A percentile compares a stretch with the other conserved stretches of the same genome.
These are phyloP conservation scores for Echinosophora koreensis DNA, from an alignment of 306 rosid genomes.

Conservation along the genomic window DNA sequence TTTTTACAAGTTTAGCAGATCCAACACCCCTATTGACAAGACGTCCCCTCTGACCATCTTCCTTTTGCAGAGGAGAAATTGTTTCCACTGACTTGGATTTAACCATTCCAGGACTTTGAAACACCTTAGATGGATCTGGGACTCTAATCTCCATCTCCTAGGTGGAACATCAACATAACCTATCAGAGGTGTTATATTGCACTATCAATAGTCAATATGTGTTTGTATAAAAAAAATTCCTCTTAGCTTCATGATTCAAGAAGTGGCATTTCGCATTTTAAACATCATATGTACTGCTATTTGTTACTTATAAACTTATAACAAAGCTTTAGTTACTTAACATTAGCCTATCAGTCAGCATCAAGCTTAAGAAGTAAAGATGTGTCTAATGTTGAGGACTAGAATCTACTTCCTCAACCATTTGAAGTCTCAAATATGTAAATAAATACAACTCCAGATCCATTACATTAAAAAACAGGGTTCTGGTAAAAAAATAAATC, in stretches of 20 bases:
- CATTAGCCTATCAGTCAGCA: not conserved
- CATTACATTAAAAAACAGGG: conserved; percentile 10
- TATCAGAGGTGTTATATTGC: conserved; percentile 41
- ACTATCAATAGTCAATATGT: conserved; percentile 34
- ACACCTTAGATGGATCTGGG: conserved; percentile 62
- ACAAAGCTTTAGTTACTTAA: conserved; percentile 26
- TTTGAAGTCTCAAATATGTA: not conserved
- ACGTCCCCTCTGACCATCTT: conserved; percentile 72
- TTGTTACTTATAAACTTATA: conserved; percentile 28
- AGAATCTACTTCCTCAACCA: conserved; percentile 6
- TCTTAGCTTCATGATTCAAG: conserved; percentile 36
- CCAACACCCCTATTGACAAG: conserved; percentile 97
- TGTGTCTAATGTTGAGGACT: conserved; percentile 22
- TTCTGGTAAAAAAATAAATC: conserved; percentile 25
- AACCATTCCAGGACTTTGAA: conserved; percentile 72
- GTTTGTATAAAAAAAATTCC: not conserved
- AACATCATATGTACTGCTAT: conserved; percentile 18
- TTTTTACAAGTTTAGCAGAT: conserved; percentile 74
- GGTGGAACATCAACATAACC: conserved; percentile 44
- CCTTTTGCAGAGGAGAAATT: conserved; percentile 70
- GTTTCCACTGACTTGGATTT: conserved; percentile 89
- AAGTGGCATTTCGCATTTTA: conserved; percentile 37
- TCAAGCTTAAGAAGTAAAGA: conserved; percentile 5
- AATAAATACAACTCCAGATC: conserved; percentile 9
- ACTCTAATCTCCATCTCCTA: conserved; percentile 75